Evolutionary conservation across 2,329 filamentous ascomycete genomes (phyloP), one percentile per base, ranked within the genome.

Genomic region (Calonectria honghensis): DNA sequence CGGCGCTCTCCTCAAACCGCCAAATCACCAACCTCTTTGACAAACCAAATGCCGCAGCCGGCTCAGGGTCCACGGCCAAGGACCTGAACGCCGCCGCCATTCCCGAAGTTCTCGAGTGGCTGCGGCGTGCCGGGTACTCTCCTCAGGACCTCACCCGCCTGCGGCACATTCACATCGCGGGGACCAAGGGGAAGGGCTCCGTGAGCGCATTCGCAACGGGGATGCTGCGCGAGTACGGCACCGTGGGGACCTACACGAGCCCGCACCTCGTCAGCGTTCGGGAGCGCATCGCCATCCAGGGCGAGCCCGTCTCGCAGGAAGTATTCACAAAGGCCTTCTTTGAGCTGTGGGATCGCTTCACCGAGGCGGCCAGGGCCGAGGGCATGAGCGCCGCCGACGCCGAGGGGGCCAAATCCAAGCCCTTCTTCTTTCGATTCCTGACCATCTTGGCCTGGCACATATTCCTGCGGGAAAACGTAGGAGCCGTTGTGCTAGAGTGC

Each of bases 181-280:
- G 96, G 16, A 98, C 96, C 6, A 98, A 98, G 84, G 96, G 96
- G 74, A 98, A 98, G 84, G 96, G 96, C 51, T 97, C 95, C 3
- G 96, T 95, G 0, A 95, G 94, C 77, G 94, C 96, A 13, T 96
- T 96, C 83, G 91, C 95, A 27, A 95, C 95, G 18, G 93, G 93
- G 3, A 94, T 98, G 76, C 88, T 98, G n/a, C 86, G 89, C 4
- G 87, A 80, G 73, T 84, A 86, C 57, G 84, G 70, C 75, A 81
- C 78, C 84, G 84, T 97, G 32, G 96, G 96, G 50, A 92, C 96
- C 1, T 98, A 95, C 83, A 97, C 94, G 1, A 97, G 94, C 45
- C 96, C 96, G 14, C 96, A 98, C 83, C 90, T 98, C 13, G 91
- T 96, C 52, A 95, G 93, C 70, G 94, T 96, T 61, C 91, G 96